Conservation (phyloP, 2,329 filamentous ascomycete genomes). For the Canariomyces notabilis region DNA sequence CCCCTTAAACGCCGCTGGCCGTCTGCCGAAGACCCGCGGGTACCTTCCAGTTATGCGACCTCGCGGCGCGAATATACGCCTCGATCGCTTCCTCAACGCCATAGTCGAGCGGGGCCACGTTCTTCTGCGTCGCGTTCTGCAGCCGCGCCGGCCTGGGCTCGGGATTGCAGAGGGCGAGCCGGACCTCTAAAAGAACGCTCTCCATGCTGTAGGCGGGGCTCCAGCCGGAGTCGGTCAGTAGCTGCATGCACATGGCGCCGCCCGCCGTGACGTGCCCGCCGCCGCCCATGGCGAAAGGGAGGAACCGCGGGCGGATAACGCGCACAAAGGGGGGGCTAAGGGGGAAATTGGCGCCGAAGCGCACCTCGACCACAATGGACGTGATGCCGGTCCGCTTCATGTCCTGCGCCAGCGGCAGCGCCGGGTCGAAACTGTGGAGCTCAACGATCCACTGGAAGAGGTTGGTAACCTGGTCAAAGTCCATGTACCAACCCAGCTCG, state of each 20-base stretch:
- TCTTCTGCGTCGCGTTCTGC: conserved; percentile 26
- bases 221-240: conserved; percentile 82
- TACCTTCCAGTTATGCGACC: conserved; percentile 66
- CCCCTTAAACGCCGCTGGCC: conserved; percentile 27
- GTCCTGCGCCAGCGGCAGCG: conserved; percentile 66
- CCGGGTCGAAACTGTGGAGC: conserved; percentile 71
- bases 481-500: conserved; percentile 79
- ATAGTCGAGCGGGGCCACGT: conserved; percentile 47
- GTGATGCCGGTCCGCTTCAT: conserved; percentile 58
- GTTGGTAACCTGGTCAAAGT: conserved; percentile 61
- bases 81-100: conserved; percentile 63
- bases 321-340: conserved; percentile 79
- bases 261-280: conserved; percentile 83
- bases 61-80: conserved; percentile 66
- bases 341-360: conserved; percentile 73
- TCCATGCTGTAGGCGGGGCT: conserved; percentile 68
- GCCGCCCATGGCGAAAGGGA: conserved; percentile 65
- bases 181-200: conserved; percentile 73
- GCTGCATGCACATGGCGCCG: conserved; percentile 78
- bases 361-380: conserved; percentile 75
- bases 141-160: conserved; percentile 72
- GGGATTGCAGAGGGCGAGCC: conserved; percentile 64
- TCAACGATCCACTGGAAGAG: conserved; percentile 91
- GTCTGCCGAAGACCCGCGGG: conserved; percentile 56
- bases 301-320: conserved; percentile 73